A percentile compares a stretch with the other conserved stretches of the same genome.
Evolutionary conservation across 1,139 yeast species (phyloP).

Genomic region (Hyphopichia khmerensis): DNA sequence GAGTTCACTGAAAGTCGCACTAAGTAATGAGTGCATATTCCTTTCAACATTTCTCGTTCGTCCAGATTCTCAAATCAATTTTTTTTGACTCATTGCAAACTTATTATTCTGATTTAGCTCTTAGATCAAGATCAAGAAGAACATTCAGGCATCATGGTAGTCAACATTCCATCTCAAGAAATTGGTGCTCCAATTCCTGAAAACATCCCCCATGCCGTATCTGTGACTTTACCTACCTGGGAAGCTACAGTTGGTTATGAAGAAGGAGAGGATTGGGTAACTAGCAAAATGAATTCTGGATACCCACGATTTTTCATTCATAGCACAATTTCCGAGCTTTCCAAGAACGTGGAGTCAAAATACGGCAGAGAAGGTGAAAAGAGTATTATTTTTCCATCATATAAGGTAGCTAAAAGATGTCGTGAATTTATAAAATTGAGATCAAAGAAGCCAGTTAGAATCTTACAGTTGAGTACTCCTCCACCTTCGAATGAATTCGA

Average conservation of each 20-base stretch:
- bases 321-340: slow-evolving; percentile 62
- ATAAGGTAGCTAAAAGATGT: slow-evolving; percentile 78
- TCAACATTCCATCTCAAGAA: slow-evolving; percentile 36
- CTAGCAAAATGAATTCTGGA: slow-evolving; percentile 77
- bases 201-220: slow-evolving; percentile 87
- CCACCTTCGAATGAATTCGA: slow-evolving; percentile 63
- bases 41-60: not conserved
- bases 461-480: slow-evolving; percentile 77
- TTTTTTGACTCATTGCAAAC: not conserved
- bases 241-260: slow-evolving; percentile 89
- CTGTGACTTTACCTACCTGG: slow-evolving; percentile 94
- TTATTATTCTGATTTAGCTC: not conserved
- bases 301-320: slow-evolving; percentile 90
- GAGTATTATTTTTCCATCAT: slow-evolving; percentile 75
- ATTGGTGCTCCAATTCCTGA: slow-evolving; percentile 87
- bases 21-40: not conserved
- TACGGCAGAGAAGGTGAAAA: slow-evolving; percentile 79
- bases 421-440: slow-evolving; percentile 63
- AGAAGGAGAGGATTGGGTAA: slow-evolving; percentile 84
- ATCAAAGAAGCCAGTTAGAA: slow-evolving; percentile 48
- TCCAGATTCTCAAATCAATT: not conserved
- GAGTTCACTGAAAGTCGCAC: not conserved
- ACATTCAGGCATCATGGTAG: not conserved
- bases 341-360: slow-evolving; percentile 46
- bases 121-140: too few relatives aligned